Base-by-base conservation (phyloP, 306 rosid genomes). In the Dryas alaskensis region DNA sequence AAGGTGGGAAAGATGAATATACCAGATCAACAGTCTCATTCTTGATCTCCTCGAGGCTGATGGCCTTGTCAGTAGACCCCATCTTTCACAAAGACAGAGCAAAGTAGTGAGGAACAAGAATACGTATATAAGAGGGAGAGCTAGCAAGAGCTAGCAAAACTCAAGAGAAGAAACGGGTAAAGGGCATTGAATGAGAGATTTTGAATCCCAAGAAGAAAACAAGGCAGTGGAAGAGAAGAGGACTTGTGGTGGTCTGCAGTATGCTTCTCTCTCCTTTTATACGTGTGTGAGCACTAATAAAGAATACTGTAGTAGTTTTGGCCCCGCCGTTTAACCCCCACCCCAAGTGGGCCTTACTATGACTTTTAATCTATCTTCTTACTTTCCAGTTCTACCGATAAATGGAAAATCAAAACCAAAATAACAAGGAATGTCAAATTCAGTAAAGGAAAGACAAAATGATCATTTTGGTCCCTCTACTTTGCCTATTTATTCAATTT, bases 11-110 rank as follows among this genome's bases (percentile, higher is more conserved):
- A 72, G 37, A 2, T 8, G 66, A 40, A 17, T 46, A 60, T 93
- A 93, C 98, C 97, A 93, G 84, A 89, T 93, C 98, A 83, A 93
- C 98, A 4, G 96, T 81, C 79, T 93, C 98, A 67, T 93, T 93
- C 85, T 84, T 90, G 84, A 93, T 89, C 85, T 85, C 88, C 65
- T 93, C 97, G 1, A 93, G 96, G 45, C 63, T 76, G 67, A 88
- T 85, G 4, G 74, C 79, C 53, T 78, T 84, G 10, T 67, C 86
- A 16, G 66, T 7, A 12, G 31, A 42, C 13, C 81, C 92, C 93
- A 91, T 90, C 63, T 10, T 74, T 60, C 4, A 25, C 69, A 25
- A 10, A 25, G n/a, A 52, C 22, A 22, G 27, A 39, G 42, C 31
- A 31, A 1, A 51, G 4, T 42, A 60, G 54, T 31, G 37, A 31